Evolutionary conservation across 1,284 basidiomycete genomes (phyloP).

Genomic region (Naganishia sp.): DNA sequence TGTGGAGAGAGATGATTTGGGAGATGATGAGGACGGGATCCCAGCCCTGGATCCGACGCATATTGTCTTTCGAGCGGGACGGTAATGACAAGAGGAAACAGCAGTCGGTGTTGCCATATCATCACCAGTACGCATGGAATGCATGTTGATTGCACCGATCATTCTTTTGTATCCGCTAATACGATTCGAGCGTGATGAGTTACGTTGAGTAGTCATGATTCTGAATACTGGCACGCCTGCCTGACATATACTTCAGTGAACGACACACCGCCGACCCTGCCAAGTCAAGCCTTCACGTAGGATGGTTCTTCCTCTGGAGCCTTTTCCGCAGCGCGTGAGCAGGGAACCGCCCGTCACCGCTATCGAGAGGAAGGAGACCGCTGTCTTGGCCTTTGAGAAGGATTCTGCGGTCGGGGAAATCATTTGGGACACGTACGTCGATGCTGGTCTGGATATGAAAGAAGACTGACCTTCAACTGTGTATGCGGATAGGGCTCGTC

Average conservation of each 20-base stretch:
- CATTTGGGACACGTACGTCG: constrained; percentile 23
- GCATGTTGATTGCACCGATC: too few species aligned
- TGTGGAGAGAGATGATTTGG: constrained; percentile 88
- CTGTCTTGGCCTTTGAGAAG: constrained; percentile 21
- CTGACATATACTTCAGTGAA: too few species aligned
- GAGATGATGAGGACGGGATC: constrained; percentile 53
- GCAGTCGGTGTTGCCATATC: not conserved
- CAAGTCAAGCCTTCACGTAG: not conserved
- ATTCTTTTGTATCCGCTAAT: too few species aligned
- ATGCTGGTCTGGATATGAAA: too few species aligned
- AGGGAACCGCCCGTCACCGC: constrained; percentile 3
- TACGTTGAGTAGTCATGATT: too few species aligned
- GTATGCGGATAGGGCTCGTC: not conserved
- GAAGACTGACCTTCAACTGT: not conserved
- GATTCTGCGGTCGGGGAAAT: constrained; percentile 14
- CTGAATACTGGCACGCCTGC: too few species aligned
- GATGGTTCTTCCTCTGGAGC: constrained; percentile 22
- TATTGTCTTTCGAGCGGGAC: not conserved
- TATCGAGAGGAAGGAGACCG: constrained; percentile 18
- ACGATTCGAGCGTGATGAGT: too few species aligned
- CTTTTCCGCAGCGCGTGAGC: constrained; percentile 18
- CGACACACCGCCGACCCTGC: too few species aligned
- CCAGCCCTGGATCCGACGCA: constrained; percentile 52
- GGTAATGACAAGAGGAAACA: not conserved
- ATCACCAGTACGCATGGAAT: not conserved